Conservation (phyloP, 768 basidiomycete genomes). For the Dioszegia aurantiaca region DNA sequence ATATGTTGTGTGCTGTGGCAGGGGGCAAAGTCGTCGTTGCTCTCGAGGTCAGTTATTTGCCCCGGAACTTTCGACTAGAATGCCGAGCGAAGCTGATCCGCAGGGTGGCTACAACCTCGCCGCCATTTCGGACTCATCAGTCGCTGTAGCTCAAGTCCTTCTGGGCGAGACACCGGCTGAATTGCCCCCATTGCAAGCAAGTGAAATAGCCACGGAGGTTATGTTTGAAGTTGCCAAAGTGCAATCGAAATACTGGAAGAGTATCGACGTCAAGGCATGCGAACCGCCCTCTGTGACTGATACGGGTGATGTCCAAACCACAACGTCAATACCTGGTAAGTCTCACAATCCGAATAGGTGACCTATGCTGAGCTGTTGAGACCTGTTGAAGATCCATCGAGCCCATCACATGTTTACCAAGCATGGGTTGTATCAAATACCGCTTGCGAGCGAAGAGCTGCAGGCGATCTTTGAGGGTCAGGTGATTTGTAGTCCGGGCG, state of each 20-base stretch:
- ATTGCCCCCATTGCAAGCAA: slow-evolving; percentile 67
- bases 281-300: slow-evolving; percentile 63
- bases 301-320: slow-evolving; percentile 12
- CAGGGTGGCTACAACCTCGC: slow-evolving; percentile 95
- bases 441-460: slow-evolving; percentile 64
- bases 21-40: slow-evolving; percentile 86
- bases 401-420: slow-evolving; percentile 73
- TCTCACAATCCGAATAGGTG: too few species aligned
- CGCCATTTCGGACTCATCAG: slow-evolving; percentile 78
- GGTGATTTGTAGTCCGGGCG: slow-evolving; percentile 79
- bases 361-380: slow-evolving; percentile 52
- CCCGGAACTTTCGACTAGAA: not conserved
- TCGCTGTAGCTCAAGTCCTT: slow-evolving; percentile 83
- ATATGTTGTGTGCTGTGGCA: slow-evolving; percentile 87
- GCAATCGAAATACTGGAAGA: slow-evolving; percentile 90
- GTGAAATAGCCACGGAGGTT: slow-evolving; percentile 79
- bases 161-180: slow-evolving; percentile 81
- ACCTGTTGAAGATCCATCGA: slow-evolving; percentile 85
- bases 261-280: slow-evolving; percentile 72
- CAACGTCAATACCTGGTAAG: slow-evolving; percentile 22
- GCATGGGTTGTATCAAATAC: slow-evolving; percentile 76
- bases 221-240: slow-evolving; percentile 81
- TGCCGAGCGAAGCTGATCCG: not conserved
- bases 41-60: slow-evolving; percentile 67
- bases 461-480: slow-evolving; percentile 75